Base-by-base conservation (phyloP, 1,139 yeast genomes). In the Sugiyamaella japonica region DNA sequence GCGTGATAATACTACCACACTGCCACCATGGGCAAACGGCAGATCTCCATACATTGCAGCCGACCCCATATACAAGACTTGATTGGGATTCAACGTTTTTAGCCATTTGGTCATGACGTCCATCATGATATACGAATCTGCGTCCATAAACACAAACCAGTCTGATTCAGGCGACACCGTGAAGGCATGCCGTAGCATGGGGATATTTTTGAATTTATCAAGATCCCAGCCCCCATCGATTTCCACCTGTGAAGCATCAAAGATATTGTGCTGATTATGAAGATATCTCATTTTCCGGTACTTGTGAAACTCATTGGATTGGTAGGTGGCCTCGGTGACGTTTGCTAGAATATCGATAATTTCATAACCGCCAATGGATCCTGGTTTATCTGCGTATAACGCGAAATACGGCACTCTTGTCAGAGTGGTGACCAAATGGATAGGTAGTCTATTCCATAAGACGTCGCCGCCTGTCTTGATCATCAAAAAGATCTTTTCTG, bases 111-210 rank as follows among this genome's bases (percentile, higher is more conserved):
- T 54, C 51, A 71, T 52, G 34, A 63, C 66, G 52, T 66, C 70
- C 58, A 65, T 58, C 57, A 68, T 50, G 32, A 72, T 53, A 53
- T 63, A 71, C 7, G 73, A 62, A 55, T 73, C 76, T 16, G 66
- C 75, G 52, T 73, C 76, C 58, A 71, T 66, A 58, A 72, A 69
- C 37, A 71, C 61, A 56, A 65, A 73, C 76, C 76, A 73, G 39
- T 70, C 66, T 12, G 61, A 52, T 5, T 59, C 48, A 13, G 72
- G 71, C 28, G 67, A 59, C 5, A 46, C 51, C n/a, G 52, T 42
- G 60, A 66, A 73, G 1, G 75, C 76, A 44, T 71, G 71, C 7
- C 59, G 61, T 28, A 70, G 64, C 70, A 73, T 72, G 25, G 76
- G 76, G 17, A 73, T 56, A 55, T 73, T 72, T 56, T 73, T 73